Base-by-base conservation (phyloP, 1,139 yeast species). In the Saccharomyces hybrid region DNA sequence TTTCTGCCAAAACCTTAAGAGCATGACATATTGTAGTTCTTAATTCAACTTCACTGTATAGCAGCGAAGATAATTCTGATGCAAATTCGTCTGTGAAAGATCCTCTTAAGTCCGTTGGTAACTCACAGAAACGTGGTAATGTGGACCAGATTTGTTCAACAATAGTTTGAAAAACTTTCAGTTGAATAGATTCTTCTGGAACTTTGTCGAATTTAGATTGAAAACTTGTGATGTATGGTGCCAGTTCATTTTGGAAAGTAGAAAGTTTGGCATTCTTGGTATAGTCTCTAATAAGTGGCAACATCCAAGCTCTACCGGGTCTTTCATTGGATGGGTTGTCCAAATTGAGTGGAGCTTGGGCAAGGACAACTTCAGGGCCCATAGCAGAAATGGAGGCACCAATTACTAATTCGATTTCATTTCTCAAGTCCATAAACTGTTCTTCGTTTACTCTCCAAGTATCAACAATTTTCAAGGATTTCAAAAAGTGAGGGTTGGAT, bases 111-210 rank as follows among this genome's bases (percentile, higher is more conserved):
- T 95, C 99, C 44, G 75, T 76, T 41, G 98, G 97, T 63, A 91
- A 78, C 67, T 88, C 95, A 68, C 95, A 86, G 71, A 90, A 93
- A 62, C 84, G 86, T 14, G 99, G 97, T 58, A 93, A 75, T 58
- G 91, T 77, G 1, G 96, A 83, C 97, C 98, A 91, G 51, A 90
- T 78, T 75, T 93, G 99, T 67, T 88, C 96, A 50, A 87, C 75
- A 53, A 93, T 81, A 1, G 98, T 91, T 64, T 82, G 80, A 67
- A 86, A 87, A 53, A 91, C 81, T 70, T 89, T 91, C 57, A 75
- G 73, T 66, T 87, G 86, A 61, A 86, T 77, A 1, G 90, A 82
- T 52, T 81, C 81, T 52, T 77, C 73, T 23, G 73, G 71, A 41
- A 73, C 65, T 6, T 63, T 56, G 26, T 62, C 65, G 30, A 65